These are phyloP conservation scores for Adansonia madagascariensis DNA, from an alignment of 441 rosid genomes.

Conservation along the genomic window DNA sequence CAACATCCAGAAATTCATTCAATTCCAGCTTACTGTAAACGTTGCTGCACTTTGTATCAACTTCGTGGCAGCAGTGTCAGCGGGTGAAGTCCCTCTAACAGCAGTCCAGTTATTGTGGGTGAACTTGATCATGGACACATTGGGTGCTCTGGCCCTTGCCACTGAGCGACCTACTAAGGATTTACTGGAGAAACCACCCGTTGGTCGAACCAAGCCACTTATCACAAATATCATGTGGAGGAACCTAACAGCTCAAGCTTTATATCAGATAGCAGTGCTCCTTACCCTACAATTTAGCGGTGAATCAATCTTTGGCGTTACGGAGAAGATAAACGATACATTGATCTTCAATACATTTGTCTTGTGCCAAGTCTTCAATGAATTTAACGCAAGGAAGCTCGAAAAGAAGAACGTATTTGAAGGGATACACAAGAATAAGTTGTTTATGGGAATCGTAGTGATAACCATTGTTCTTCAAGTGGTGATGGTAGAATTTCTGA, in stretches of 20 bases:
- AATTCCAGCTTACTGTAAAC: constrained; percentile 58
- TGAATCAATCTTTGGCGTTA: constrained; percentile 39
- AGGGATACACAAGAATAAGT: constrained; percentile 47
- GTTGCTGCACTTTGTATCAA: constrained; percentile 55
- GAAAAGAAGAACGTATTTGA: constrained; percentile 59
- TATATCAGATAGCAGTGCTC: constrained; percentile 47
- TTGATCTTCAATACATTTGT: constrained; percentile 59
- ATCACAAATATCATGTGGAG: constrained; percentile 61
- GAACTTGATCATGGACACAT: constrained; percentile 65
- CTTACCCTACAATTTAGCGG: constrained; percentile 54
- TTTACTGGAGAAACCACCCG: constrained; percentile 54
- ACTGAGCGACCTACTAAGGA: constrained; percentile 53
- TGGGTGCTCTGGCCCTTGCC: constrained; percentile 66
- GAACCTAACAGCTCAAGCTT: constrained; percentile 50
- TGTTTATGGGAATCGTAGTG: constrained; percentile 46
- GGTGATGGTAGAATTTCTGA: constrained; percentile 56
- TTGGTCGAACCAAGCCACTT: constrained; percentile 45
- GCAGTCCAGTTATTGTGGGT: constrained; percentile 63
- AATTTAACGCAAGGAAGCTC: constrained; percentile 58
- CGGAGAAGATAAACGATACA: constrained; percentile 45
- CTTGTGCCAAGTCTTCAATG: constrained; percentile 62
- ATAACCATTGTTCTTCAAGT: constrained; percentile 50
- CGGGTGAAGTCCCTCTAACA: constrained; percentile 51
- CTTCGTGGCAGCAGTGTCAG: constrained; percentile 57
- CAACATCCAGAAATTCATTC: constrained; percentile 65